Evolutionary conservation across 2,329 filamentous ascomycete species (phyloP).

Genomic region (Ophiostoma australiae): DNA sequence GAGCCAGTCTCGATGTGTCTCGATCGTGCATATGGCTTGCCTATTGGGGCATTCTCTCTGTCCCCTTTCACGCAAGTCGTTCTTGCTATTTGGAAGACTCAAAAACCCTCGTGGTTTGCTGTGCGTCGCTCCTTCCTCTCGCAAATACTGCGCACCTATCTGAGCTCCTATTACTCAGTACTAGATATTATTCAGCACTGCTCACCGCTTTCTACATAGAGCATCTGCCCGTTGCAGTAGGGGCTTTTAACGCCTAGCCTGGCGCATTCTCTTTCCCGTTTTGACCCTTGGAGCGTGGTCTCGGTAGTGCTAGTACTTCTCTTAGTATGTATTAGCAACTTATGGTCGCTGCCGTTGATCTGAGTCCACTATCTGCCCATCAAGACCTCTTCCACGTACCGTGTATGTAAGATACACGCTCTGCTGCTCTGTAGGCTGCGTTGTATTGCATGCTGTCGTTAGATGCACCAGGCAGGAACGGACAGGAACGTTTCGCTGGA

Average conservation of each 20-base stretch:
- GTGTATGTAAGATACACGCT: no score
- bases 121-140: background rate
- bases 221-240: background rate
- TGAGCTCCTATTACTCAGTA: no score
- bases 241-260: background rate
- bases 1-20: no score
- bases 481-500: background rate
- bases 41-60: background rate
- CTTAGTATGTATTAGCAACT: background rate
- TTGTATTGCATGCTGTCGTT: background rate
- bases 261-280: conserved; percentile 14
- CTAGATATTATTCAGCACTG: no score
- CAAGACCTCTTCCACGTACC: no score
- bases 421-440: no score
- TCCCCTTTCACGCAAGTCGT: background rate
- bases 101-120: background rate
- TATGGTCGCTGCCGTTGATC: background rate
- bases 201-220: background rate
- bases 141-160: no score
- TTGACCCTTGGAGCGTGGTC: background rate
- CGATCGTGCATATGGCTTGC: background rate
- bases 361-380: background rate
- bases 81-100: background rate
- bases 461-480: background rate
- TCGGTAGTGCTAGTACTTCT: conserved; percentile 5